Evolutionary conservation across 768 basidiomycete species (phyloP), one percentile per base, ranked within the genome.

Genomic region (Chalciporus pseudorubinellus): DNA sequence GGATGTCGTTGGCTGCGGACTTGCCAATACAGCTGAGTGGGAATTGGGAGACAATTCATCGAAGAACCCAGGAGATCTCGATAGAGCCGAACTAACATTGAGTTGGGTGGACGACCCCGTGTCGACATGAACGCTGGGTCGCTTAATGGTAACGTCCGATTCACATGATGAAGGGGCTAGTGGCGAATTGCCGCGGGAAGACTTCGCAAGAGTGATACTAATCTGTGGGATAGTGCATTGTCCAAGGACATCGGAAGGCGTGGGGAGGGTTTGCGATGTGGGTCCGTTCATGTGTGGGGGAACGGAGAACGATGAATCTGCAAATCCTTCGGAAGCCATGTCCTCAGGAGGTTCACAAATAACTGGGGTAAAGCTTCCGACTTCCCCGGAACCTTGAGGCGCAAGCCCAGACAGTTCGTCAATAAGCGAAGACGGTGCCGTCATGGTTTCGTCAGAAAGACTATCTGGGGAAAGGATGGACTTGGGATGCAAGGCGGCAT

Each of bases 271-370:
- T 12, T 19, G 44, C 14, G 19, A 43, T 51, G 53, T 46, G 52
- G 53, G 24, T 50, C 45, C 51, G 26, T 56, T 55, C 40, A 14
- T 48, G 47, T 52, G 55, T 33, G 21, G 46, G 44, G 44, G 59
- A 50, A 55, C 48, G 28, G 54, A 46, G 4, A 46, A 44, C 48
- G 56, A 60, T 36, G 60, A 50, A 31, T 55, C 58, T 28, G 52
- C 46, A 6, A 36, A 52, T 51, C 55, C 60, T 9, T 55, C 64
- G 40, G 52, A 52, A 42, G 44, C 44, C 40, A 66, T 57, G 46
- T 68, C 63, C 42, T 66, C 66, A 44, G 66, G 65, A 50, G 65
- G 59, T 48, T 66, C 64, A 50, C 66, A 66, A 50, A 66, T 58
- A 38, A 66, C 46, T 36, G 61, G 62, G 22, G 46, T 56, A 55